A percentile compares a stretch with the other conserved stretches of the same genome.
Evolutionary conservation across 164 flowering plant species (phyloP).

Genomic region (Amborella trichopoda): DNA sequence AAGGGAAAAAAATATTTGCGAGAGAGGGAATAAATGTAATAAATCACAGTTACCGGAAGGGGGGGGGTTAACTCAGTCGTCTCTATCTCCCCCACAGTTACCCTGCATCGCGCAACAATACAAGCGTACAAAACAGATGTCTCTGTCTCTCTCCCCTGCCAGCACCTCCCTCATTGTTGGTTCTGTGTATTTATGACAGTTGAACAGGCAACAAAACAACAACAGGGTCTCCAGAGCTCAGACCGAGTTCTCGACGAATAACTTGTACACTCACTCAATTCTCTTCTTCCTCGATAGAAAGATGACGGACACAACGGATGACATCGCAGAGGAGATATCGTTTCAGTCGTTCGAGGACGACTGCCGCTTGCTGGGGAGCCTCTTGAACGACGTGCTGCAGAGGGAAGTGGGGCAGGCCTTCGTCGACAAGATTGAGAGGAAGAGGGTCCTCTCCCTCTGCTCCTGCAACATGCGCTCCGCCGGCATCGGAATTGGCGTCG

Average conservation of each 20-base stretch:
- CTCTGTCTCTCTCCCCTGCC: neutral
- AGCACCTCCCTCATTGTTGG: too few relatives aligned
- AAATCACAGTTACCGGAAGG: too few relatives aligned
- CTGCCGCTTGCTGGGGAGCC: conserved; percentile 52
- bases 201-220: too few relatives aligned
- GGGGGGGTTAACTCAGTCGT: too few relatives aligned
- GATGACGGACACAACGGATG: conserved; percentile 83
- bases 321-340: conserved; percentile 80
- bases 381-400: conserved; percentile 65
- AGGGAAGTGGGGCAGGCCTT: conserved; percentile 44
- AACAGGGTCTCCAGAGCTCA: too few relatives aligned
- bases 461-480: conserved; percentile 71
- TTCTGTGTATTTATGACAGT: too few relatives aligned
- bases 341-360: conserved; percentile 80
- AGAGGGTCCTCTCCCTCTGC: conserved; percentile 61
- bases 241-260: neutral
- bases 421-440: conserved; percentile 57
- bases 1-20: too few relatives aligned
- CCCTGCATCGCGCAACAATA: too few relatives aligned
- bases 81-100: too few relatives aligned
- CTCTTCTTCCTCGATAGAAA: neutral
- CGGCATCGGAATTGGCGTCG: conserved; percentile 67
- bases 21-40: too few relatives aligned
- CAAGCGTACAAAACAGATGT: neutral
- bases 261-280: neutral